phyloP scores from a whole-genome alignment of 225 moss, liverwort and hornwort genomes.

The Climacium dendroides region DNA sequence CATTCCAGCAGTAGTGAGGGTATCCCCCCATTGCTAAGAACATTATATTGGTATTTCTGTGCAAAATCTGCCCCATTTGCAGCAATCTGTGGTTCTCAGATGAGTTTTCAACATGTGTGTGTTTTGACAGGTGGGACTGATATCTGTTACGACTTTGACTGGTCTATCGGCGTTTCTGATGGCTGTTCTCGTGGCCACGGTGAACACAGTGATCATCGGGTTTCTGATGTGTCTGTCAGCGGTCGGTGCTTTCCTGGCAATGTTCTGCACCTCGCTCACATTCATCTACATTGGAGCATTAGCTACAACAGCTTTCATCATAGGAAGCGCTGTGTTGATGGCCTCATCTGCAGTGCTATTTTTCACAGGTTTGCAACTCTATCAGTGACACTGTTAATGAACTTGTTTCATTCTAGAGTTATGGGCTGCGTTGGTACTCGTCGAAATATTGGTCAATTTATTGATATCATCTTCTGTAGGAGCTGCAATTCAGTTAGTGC shows the following conservation, averaged over 20 bases:
- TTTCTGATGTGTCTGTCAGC: constrained; percentile 62
- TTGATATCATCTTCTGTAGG: background rate
- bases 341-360: constrained; percentile 40
- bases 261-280: constrained; percentile 64
- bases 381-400: background rate
- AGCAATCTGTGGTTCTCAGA: background rate
- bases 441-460: background rate
- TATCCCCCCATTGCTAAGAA: background rate
- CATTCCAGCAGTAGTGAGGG: too few species aligned
- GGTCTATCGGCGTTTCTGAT: constrained; percentile 64
- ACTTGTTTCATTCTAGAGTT: background rate
- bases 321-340: constrained; percentile 50
- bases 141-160: constrained; percentile 42
- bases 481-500: background rate
- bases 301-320: constrained; percentile 38
- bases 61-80: background rate
- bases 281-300: constrained; percentile 65
- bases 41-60: background rate
- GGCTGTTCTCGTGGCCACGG: constrained; percentile 58
- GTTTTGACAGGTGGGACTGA: constrained; percentile 50
- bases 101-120: background rate
- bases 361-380: constrained; percentile 51
- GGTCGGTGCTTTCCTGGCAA: constrained; percentile 57
- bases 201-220: constrained; percentile 48
- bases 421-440: background rate